Conservation (phyloP, 108 stramenopile genomes). For the Cyclotella atomus region DNA sequence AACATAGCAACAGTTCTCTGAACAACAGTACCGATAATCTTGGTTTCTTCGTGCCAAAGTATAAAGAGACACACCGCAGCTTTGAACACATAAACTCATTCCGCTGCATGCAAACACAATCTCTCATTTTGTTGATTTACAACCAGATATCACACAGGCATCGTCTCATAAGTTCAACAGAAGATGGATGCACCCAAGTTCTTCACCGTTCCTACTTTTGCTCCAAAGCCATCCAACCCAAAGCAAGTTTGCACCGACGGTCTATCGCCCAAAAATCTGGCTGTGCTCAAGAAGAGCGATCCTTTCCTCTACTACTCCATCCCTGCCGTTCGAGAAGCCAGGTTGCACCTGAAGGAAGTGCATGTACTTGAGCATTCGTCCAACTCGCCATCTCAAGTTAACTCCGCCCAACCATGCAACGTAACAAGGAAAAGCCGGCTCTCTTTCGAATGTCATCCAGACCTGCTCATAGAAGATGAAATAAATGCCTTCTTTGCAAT, state of each 20-base stretch:
- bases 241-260: neutral
- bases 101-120: too few species aligned
- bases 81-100: too few species aligned
- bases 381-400: neutral
- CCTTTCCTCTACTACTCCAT: constrained; percentile 8
- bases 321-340: neutral
- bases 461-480: neutral
- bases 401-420: neutral
- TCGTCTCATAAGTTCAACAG: too few species aligned
- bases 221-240: neutral
- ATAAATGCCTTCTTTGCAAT: too few species aligned
- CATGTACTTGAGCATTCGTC: neutral
- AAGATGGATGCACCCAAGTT: too few species aligned
- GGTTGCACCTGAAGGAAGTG: neutral
- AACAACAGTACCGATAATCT: too few species aligned
- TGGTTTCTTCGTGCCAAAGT: too few species aligned
- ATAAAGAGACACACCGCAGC: too few species aligned
- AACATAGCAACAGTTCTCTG: too few species aligned
- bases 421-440: neutral
- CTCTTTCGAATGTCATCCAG: neutral
- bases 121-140: too few species aligned
- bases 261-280: neutral
- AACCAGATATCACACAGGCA: too few species aligned
- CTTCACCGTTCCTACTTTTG: neutral
- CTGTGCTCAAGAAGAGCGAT: neutral